Conservation (phyloP, 139 green algal species). For the Coelastrella sp. region DNA sequence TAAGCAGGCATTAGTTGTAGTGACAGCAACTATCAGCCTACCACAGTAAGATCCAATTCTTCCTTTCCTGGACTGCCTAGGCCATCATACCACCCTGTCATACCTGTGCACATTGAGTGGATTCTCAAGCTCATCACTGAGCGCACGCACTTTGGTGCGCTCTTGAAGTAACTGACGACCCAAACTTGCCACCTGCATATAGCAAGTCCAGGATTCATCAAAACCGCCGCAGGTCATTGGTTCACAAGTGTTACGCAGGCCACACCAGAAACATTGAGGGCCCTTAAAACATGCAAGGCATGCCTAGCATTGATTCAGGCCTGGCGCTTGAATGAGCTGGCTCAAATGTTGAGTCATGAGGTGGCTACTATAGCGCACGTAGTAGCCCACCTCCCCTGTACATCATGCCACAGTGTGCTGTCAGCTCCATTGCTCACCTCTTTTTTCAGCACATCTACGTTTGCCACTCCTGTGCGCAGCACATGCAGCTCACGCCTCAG, state of each 20-base stretch:
- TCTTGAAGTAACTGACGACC: constrained; percentile 85
- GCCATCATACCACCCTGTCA: not conserved
- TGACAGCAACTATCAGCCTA: not conserved
- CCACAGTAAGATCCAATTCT: not conserved
- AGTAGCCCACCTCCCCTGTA: too few species aligned
- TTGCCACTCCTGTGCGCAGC: constrained; percentile 80
- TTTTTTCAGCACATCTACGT: constrained; percentile 90
- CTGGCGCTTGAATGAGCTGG: too few species aligned
- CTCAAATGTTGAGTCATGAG: too few species aligned
- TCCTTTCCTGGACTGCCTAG: too few species aligned
- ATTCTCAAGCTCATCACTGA: constrained; percentile 94
- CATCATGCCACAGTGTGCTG: not conserved
- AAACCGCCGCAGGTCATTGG: not conserved
- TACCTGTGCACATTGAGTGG: constrained; percentile 95
- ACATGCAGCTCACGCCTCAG: constrained; percentile 88
- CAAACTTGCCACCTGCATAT: constrained; percentile 59
- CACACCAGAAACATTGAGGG: not conserved
- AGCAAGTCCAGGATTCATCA: not conserved
- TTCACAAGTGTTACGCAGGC: not conserved
- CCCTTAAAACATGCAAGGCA: too few species aligned
- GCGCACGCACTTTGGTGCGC: constrained; percentile 83
- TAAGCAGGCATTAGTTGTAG: not conserved
- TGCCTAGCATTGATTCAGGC: too few species aligned
- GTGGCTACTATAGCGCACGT: too few species aligned
- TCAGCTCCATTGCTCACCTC: constrained; percentile 71